These are phyloP conservation scores for Cystofilobasidium bisporidii DNA, from an alignment of 768 basidiomycete species.

Conservation along the genomic window DNA sequence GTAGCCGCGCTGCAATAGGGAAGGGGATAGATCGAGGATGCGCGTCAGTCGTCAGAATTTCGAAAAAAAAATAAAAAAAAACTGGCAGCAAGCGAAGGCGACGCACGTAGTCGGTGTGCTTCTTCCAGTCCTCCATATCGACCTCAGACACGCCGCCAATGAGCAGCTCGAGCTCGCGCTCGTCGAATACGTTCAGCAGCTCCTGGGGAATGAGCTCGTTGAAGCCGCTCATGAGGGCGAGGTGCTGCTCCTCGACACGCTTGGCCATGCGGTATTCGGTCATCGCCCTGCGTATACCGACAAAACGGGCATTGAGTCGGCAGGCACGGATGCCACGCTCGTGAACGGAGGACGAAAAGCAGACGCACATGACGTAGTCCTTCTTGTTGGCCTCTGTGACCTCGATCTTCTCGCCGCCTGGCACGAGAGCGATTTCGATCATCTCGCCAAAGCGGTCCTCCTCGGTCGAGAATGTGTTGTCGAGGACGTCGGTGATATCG, in stretches of 20 bases:
- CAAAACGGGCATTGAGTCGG: background rate
- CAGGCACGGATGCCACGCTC: background rate
- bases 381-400: conserved; percentile 99
- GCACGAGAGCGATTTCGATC: conserved; percentile 88
- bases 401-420: conserved; percentile 70
- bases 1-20: conserved; percentile 18
- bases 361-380: conserved; percentile 66
- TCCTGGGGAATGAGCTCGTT: conserved; percentile 98
- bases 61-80: background rate
- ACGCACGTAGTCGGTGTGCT: conserved; percentile 80
- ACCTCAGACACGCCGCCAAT: conserved; percentile 99
- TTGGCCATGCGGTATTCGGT: conserved; percentile 96
- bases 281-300: conserved; percentile 48
- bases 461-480: conserved; percentile 92
- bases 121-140: conserved; percentile 98
- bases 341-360: too few relatives aligned
- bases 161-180: conserved; percentile 88
- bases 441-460: conserved; percentile 98
- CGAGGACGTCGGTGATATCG: conserved; percentile 94
- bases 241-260: conserved; percentile 96
- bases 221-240: conserved; percentile 99
- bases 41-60: background rate
- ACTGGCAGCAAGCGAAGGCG: background rate
- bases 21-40: conserved; percentile 6
- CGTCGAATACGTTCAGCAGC: conserved; percentile 95